phyloP scores from a whole-genome alignment of 208 protist species.

The Leishmania amazonensis region DNA sequence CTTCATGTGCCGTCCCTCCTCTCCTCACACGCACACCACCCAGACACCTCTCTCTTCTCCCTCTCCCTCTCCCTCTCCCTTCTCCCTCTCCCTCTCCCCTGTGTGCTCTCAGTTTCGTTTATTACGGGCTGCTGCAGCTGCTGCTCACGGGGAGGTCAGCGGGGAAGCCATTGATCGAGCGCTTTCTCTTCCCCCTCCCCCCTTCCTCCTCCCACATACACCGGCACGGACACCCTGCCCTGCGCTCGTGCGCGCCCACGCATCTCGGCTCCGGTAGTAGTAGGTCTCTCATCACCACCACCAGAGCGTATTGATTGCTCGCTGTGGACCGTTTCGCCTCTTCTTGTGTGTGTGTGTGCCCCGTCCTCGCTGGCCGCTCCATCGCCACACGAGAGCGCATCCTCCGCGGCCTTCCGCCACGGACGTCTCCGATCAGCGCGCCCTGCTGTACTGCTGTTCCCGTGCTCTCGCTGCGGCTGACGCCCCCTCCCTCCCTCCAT shows the following conservation, averaged over 20 bases:
- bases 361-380: too few species aligned
- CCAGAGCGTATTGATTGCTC: not conserved
- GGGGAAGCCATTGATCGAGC: not conserved
- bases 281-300: not conserved
- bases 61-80: not conserved
- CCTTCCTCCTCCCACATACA: not conserved
- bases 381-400: too few species aligned
- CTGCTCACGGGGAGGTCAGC: not conserved
- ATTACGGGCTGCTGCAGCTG: not conserved
- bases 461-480: too few species aligned
- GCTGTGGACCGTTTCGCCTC: too few species aligned
- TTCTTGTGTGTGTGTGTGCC: too few species aligned
- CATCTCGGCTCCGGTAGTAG: too few species aligned
- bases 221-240: too few species aligned
- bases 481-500: not conserved
- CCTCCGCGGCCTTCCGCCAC: too few species aligned
- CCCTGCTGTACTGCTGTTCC: too few species aligned
- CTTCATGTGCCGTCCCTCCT: not conserved
- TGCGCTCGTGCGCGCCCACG: too few species aligned
- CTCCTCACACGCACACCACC: not conserved
- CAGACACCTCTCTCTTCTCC: not conserved
- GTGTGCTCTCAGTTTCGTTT: not conserved
- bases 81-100: not conserved
- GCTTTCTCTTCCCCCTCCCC: not conserved
- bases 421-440: too few species aligned